Base-by-base conservation (phyloP, 2,329 filamentous ascomycete genomes). In the Fusarium mundagurra region DNA sequence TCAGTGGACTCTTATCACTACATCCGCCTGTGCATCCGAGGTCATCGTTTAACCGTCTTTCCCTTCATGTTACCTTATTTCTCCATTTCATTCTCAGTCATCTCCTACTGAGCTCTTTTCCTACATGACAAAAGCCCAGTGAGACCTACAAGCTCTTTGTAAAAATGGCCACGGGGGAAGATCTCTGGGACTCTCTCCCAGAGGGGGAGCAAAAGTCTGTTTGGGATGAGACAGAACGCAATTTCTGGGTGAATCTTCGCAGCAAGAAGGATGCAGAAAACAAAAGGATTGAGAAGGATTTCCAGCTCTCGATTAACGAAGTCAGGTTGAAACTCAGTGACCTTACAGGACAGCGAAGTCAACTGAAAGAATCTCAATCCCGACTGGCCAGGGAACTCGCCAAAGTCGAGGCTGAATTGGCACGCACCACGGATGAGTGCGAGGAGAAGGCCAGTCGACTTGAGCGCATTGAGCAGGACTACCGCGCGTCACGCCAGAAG, bases 351-450 rank as follows among this genome's bases (percentile, higher is more conserved):
- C 77, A 77, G 51, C 78, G 78, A 24, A 72, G 70, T 20, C 67
- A 81, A 53, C 73, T 83, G 10, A 72, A 61, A 29, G 77, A 82
- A 66, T 73, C 76, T 17, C 79, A 79, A 44, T 71, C 67, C 16
- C 77, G 78, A 8, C 65, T 83, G n/a, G 74, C 76, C 4, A 76
- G 71, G 34, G 80, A 83, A 63, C 76, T 83, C 47, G 78, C 78
- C 34, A 74, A 80, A 47, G 75, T 81, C n/a, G 86, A 85, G 78
- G 80, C 82, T 39, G 80, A 82, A 39, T 77, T 87, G 29, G 81
- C 79, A 18, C 69, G 68, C n/a, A 76, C 81, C 8, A 74, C 69
- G n/a, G 69, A 77, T 36, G 73, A 74, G 22, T 81, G 77, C 69
- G 78, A 82, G 11, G 76, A 79, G 29, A 81, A 84, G 67, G 72